phyloP scores from a whole-genome alignment of 805 yeast species.

The Yarrowia deformans region DNA sequence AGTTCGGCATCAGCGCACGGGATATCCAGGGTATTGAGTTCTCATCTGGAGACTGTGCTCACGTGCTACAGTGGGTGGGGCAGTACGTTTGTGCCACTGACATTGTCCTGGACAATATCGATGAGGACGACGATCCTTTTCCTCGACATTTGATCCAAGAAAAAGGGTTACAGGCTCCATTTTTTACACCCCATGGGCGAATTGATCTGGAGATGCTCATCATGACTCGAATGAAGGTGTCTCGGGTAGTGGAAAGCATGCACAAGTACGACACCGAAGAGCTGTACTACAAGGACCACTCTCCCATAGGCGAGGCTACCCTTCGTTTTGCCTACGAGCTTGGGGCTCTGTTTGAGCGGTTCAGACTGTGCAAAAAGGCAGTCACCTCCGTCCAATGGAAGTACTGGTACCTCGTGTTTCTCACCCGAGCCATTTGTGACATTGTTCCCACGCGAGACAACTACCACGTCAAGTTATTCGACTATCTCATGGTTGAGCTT shows the following conservation, averaged over 20 bases:
- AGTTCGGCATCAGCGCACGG: neutral
- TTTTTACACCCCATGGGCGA: constrained; percentile 10
- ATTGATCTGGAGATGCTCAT: constrained; percentile 25
- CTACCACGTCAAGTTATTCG: constrained; percentile 30
- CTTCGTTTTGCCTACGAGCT: constrained; percentile 27
- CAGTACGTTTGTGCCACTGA: constrained; percentile 4
- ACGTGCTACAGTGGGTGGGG: neutral
- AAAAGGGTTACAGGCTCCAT: constrained; percentile 23
- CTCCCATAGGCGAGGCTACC: neutral
- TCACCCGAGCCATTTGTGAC: constrained; percentile 15
- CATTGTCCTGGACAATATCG: constrained; percentile 4
- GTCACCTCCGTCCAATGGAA: constrained; percentile 33
- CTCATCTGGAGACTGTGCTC: constrained; percentile 3
- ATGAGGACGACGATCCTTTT: constrained; percentile 2
- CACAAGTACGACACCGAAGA: constrained; percentile 5
- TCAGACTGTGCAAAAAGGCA: constrained; percentile 20
- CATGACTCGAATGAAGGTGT: constrained; percentile 17
- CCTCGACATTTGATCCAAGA: constrained; percentile 1
- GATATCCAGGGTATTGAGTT: constrained; percentile 16
- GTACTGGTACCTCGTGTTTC: constrained; percentile 32
- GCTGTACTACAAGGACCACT: constrained; percentile 3
- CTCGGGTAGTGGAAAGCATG: constrained; percentile 5
- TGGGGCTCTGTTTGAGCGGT: constrained; percentile 15
- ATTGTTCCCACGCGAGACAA: constrained; percentile 18
- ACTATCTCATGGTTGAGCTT: constrained; percentile 28